Percentiles rank a stretch among this genome's conserved stretches.
Conservation (phyloP, 2,329 filamentous ascomycete genomes). For the Lecanicillium sp. region DNA sequence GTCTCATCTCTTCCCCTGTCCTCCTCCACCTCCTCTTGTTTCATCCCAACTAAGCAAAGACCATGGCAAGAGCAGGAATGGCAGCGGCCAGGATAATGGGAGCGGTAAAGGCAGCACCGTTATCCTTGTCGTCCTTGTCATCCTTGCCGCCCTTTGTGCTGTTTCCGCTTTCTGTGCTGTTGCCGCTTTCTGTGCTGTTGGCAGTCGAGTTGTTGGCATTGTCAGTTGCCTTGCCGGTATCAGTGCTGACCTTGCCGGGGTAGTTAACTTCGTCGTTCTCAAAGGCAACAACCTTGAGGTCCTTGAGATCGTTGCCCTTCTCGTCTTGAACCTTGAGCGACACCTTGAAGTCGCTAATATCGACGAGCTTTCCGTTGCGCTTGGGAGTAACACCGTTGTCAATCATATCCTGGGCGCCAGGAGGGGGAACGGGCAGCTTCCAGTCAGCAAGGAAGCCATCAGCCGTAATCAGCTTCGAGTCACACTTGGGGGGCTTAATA, state of each 20-base stretch:
- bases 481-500: conserved; percentile 56
- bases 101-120: conserved; percentile 23
- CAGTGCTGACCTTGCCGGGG: conserved; percentile 36
- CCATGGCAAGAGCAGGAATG: conserved; percentile 29
- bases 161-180: too few species aligned
- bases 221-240: conserved; percentile 26
- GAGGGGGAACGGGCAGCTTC: conserved; percentile 63
- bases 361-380: conserved; percentile 61
- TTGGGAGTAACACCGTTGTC: conserved; percentile 64
- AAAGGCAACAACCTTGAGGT: conserved; percentile 43
- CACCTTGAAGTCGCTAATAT: conserved; percentile 59
- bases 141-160: conserved; percentile 3
- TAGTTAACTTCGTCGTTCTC: conserved; percentile 40
- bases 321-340: conserved; percentile 35
- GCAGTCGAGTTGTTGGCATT: conserved; percentile 18
- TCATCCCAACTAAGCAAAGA: conserved; percentile 25
- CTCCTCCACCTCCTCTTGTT: neutral
- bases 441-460: conserved; percentile 72
- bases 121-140: conserved; percentile 21
- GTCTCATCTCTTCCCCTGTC: neutral
- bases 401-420: conserved; percentile 66
- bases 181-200: too few species aligned
- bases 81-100: conserved; percentile 29
- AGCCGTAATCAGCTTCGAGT: conserved; percentile 57
- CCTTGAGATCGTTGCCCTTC: conserved; percentile 35